Percentiles rank a stretch among this genome's conserved stretches.
phyloP scores from a whole-genome alignment of 2,329 filamentous ascomycete species.

The Botrytis elliptica region DNA sequence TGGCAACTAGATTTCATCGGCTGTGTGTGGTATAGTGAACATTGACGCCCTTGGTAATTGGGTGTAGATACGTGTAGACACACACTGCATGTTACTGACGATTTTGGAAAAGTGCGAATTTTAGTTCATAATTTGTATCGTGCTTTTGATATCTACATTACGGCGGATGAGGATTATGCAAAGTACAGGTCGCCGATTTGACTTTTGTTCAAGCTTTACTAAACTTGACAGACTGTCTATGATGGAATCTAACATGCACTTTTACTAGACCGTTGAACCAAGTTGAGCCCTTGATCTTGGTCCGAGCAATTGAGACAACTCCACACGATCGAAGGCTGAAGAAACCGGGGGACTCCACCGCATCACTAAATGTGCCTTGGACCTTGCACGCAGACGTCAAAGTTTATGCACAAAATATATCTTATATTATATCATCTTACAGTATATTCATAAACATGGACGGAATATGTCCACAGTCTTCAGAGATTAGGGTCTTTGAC shows the following conservation, averaged over 20 bases:
- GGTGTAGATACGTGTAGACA: neutral
- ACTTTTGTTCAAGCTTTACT: neutral
- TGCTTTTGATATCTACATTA: neutral
- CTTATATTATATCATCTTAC: neutral
- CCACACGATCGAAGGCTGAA: conserved; percentile 16
- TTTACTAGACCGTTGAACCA: neutral
- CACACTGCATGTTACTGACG: neutral
- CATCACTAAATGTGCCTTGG: conserved; percentile 1
- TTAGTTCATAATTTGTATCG: neutral
- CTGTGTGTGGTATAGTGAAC: neutral
- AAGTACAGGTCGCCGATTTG: neutral
- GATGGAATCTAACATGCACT: neutral
- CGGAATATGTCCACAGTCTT: neutral
- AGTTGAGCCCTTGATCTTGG: neutral
- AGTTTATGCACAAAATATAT: conserved; percentile 7
- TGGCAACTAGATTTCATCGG: neutral
- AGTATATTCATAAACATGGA: neutral
- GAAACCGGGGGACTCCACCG: neutral
- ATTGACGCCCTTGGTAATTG: neutral
- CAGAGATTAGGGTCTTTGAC: neutral
- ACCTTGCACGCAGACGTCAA: neutral
- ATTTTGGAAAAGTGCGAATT: conserved; percentile 2
- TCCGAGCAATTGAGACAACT: conserved; percentile 8
- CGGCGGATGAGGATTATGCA: too few relatives aligned
- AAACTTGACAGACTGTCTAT: neutral